Conservation (phyloP, 805 yeast species). For the Torulaspora franciscae region DNA sequence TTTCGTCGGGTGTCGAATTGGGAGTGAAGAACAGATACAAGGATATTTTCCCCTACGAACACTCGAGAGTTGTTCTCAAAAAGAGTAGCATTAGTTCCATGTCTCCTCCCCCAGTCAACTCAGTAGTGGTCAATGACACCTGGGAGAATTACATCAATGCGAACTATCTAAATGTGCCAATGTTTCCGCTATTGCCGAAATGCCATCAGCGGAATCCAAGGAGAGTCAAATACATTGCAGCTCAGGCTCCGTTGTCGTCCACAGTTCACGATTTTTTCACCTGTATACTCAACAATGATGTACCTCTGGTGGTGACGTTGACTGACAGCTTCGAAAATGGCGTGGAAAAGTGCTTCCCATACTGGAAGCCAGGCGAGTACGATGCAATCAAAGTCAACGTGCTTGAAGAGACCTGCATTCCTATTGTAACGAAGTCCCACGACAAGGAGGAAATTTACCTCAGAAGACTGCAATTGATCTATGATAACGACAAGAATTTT, state of each 20-base stretch:
- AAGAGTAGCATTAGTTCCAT: conserved; percentile 11
- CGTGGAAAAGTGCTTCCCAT: conserved; percentile 74
- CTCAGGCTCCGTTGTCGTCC: conserved; percentile 78
- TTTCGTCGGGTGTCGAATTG: conserved; percentile 73
- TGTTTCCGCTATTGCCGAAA: conserved; percentile 10
- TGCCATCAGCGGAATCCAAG: conserved; percentile 27
- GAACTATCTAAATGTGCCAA: conserved; percentile 48
- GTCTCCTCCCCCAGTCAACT: conserved; percentile 1
- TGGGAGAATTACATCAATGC: conserved; percentile 78
- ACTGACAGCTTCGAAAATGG: conserved; percentile 74
- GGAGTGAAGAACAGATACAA: conserved; percentile 82
- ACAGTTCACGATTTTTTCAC: conserved; percentile 86
- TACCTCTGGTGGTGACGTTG: conserved; percentile 66
- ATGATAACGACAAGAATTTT: conserved; percentile 36
- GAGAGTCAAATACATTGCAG: conserved; percentile 60
- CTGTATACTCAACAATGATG: conserved; percentile 57
- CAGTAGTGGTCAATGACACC: conserved; percentile 21
- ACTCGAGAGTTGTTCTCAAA: conserved; percentile 65
- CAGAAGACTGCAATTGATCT: conserved; percentile 40
- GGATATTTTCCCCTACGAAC: conserved; percentile 84
- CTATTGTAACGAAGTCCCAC: neutral
- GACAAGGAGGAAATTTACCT: conserved; percentile 13
- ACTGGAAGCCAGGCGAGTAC: conserved; percentile 65
- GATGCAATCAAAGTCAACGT: conserved; percentile 28
- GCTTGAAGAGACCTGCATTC: conserved; percentile 20